Conservation (phyloP, 805 yeast genomes). For the Nakazawaea populi region DNA sequence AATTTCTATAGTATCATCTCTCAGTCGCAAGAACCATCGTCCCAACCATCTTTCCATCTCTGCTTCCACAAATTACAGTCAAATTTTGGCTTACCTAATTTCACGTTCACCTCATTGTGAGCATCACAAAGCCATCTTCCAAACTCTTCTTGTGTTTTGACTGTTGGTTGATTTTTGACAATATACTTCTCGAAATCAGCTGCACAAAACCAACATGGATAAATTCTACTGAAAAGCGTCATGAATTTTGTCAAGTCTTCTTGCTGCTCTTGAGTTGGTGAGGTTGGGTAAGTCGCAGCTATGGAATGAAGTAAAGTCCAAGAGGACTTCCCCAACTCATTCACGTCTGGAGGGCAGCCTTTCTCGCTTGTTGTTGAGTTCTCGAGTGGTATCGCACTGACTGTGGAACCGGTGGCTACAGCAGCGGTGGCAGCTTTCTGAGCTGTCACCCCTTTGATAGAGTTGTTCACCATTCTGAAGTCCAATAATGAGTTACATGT, state of each 20-base stretch:
- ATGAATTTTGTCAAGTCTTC: slow-evolving; percentile 67
- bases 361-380: slow-evolving; percentile 25
- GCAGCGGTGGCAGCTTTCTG: slow-evolving; percentile 17
- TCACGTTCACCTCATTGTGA: slow-evolving; percentile 86
- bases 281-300: slow-evolving; percentile 82
- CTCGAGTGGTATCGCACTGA: slow-evolving; percentile 15
- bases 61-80: slow-evolving; percentile 88
- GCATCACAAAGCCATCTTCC: slow-evolving; percentile 94
- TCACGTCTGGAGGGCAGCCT: slow-evolving; percentile 85
- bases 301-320: slow-evolving; percentile 91
- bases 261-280: slow-evolving; percentile 58
- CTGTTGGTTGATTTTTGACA: slow-evolving; percentile 45
- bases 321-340: slow-evolving; percentile 71
- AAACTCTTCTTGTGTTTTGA: slow-evolving; percentile 65
- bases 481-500: slow-evolving; percentile 80
- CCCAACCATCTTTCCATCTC: slow-evolving; percentile 96
- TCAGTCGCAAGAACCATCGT: slow-evolving; percentile 47
- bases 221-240: slow-evolving; percentile 64
- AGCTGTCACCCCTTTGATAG: slow-evolving; percentile 20
- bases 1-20: slow-evolving; percentile 4
- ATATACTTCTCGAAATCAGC: slow-evolving; percentile 70
- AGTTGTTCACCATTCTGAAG: slow-evolving; percentile 54
- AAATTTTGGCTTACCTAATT: slow-evolving; percentile 79
- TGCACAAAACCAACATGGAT: slow-evolving; percentile 95
- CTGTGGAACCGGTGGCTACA: slow-evolving; percentile 9